Evolutionary conservation across 352 stramenopile species (phyloP), one percentile per base, ranked within the genome.

Genomic region (Globisporangium parvum): DNA sequence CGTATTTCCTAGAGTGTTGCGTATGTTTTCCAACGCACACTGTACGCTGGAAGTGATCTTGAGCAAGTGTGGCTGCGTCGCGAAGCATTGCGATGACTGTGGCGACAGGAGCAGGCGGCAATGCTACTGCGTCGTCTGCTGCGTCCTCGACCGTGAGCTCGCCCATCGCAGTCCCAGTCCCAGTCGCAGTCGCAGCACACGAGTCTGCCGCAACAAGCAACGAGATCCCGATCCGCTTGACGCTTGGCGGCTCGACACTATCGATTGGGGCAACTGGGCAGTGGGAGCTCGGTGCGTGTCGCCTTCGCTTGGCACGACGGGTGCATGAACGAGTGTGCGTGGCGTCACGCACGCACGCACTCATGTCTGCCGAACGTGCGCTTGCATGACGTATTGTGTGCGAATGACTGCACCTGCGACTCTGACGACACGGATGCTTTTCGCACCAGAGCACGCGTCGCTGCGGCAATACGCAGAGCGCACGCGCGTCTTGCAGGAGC

Each of bases 191-290:
- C 51, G 63, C 51, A 10, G 37, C 60, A n/a, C 53, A 77, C 3
- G 39, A 24, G 15, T 44, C 39, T 14, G 21, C 20, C 17, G 26
- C n/a, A 17, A 14, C 44, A 4, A 54, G 31, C 5, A 47, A 20
- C 6, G 79, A 87, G 59, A 91, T 93, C 53, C 77, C 82, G 1
- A 76, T 95, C 18, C 57, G 59, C 9, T 45, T 95, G 26, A 76
- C 69, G 18, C 70, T 95, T 2, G 80, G 80, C 1, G 69, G 67
- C 12, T 65, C 71, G 39, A 76, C 70, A 53, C 57, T 93, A 45
- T 60, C 62, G 0, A 65, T 93, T 40, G 68, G 55, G 14, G 60
- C 65, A 2, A 35, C 28, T 0, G 78, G 80, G 10, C 57, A 85
- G 15, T 95, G 82, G 85, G 70, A 86, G 46, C 52, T 93, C 8